A percentile compares a stretch with the other conserved stretches of the same genome.
Conservation (phyloP, 139 green algal genomes). For the Microglena sp. region DNA sequence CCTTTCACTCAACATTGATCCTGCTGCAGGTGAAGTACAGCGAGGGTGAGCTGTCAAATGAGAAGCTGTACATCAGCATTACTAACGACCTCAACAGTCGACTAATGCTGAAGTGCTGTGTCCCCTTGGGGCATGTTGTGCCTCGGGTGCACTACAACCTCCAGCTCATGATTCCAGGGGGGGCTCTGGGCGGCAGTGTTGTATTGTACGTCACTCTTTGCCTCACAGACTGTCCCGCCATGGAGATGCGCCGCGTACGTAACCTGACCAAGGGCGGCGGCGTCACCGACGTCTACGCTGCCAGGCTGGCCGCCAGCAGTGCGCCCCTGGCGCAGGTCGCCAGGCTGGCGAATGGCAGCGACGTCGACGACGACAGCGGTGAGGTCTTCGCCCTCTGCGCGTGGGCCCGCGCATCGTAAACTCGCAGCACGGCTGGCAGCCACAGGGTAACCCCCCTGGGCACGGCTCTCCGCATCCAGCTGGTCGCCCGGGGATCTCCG, state of each 20-base stretch:
- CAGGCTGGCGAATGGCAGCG: too few relatives aligned
- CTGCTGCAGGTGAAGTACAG: conserved; percentile 12
- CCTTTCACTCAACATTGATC: too few relatives aligned
- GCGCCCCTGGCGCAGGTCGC: too few relatives aligned
- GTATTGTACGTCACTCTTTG: conserved; percentile 28
- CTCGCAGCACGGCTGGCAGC: too few relatives aligned
- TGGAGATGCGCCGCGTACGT: neutral
- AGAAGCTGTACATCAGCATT: conserved; percentile 27
- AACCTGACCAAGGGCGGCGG: neutral
- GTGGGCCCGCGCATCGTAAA: too few relatives aligned
- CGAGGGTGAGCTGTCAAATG: conserved; percentile 20
- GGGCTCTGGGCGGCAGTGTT: conserved; percentile 17
- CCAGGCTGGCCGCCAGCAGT: neutral
- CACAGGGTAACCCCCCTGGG: too few relatives aligned
- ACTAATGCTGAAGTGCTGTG: conserved; percentile 6
- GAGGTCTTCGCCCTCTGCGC: too few relatives aligned
- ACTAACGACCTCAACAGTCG: conserved; percentile 23
- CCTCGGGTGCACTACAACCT: conserved; percentile 26
- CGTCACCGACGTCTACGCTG: neutral
- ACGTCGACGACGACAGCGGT: too few relatives aligned
- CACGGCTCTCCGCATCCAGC: too few relatives aligned
- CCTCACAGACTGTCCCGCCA: conserved; percentile 15
- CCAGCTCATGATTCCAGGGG: conserved; percentile 19
- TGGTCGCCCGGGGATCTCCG: too few relatives aligned
- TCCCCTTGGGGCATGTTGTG: conserved; percentile 1